phyloP scores from a whole-genome alignment of 1,139 yeast species.

The Suhomyces anneliseae region DNA sequence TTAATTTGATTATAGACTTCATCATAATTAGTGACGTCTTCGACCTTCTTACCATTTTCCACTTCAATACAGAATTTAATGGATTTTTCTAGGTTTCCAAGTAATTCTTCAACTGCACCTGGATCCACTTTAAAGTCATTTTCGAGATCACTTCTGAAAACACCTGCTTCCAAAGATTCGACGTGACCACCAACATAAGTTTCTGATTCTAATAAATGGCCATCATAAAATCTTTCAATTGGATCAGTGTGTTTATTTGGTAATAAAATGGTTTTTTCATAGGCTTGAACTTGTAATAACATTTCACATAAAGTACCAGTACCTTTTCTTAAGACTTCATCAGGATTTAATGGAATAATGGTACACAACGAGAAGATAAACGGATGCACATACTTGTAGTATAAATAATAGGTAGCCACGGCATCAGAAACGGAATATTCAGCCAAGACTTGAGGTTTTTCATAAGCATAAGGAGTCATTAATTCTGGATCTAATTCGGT shows the following conservation, averaged over 20 bases:
- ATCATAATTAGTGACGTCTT: conserved; percentile 77
- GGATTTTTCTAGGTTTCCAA: conserved; percentile 72
- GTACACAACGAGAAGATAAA: conserved; percentile 95
- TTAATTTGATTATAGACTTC: conserved; percentile 66
- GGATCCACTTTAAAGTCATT: conserved; percentile 78
- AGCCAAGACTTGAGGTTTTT: conserved; percentile 86
- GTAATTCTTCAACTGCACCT: conserved; percentile 75
- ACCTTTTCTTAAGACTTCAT: conserved; percentile 93
- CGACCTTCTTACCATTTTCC: conserved; percentile 70
- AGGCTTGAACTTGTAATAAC: conserved; percentile 97
- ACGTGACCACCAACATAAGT: conserved; percentile 99
- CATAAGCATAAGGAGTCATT: conserved; percentile 97
- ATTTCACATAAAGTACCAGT: conserved; percentile 99
- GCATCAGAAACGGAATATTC: conserved; percentile 99
- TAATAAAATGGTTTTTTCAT: conserved; percentile 67
- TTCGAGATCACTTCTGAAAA: conserved; percentile 85
- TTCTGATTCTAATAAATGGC: conserved; percentile 90
- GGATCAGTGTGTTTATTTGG: conserved; percentile 96
- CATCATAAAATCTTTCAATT: conserved; percentile 87
- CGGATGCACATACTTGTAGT: conserved; percentile 96
- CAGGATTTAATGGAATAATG: conserved; percentile 94
- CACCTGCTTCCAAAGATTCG: conserved; percentile 97
- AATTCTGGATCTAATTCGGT: conserved; percentile 95
- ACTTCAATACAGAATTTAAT: conserved; percentile 81
- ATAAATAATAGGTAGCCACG: conserved; percentile 94